Conservation (phyloP, 495 filamentous ascomycete genomes). For the Niebla homalea region DNA sequence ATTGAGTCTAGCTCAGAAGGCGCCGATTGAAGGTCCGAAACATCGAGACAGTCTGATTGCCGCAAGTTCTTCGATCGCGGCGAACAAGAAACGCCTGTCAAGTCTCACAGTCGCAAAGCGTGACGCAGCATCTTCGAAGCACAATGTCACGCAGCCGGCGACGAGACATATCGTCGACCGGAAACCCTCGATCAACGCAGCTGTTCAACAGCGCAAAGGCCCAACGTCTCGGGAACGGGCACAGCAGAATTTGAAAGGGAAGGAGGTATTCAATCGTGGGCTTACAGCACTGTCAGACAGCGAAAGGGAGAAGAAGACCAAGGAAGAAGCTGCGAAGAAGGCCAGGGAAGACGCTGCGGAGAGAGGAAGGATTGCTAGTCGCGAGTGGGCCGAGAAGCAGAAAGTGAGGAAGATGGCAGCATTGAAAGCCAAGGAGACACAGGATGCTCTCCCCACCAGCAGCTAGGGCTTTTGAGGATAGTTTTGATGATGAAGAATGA, state of each 20-base stretch:
- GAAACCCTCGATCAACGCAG: neutral
- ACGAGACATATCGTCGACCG: constrained; percentile 3
- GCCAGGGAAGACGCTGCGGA: constrained; percentile 54
- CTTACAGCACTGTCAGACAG: constrained; percentile 33
- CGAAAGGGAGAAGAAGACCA: constrained; percentile 38
- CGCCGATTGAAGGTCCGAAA: constrained; percentile 1
- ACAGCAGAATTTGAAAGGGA: constrained; percentile 35
- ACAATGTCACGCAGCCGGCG: neutral
- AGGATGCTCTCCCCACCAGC: no score
- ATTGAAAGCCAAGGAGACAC: neutral
- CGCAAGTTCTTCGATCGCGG: neutral
- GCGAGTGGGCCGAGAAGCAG: constrained; percentile 63
- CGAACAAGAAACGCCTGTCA: constrained; percentile 12
- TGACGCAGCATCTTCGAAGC: neutral
- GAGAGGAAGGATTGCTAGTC: constrained; percentile 43
- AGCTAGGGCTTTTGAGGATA: no score
- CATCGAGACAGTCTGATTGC: constrained; percentile 6
- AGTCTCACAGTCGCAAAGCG: constrained; percentile 10
- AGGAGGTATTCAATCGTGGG: constrained; percentile 48
- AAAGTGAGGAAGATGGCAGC: constrained; percentile 24
- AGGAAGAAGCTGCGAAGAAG: constrained; percentile 42
- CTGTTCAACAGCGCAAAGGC: constrained; percentile 1
- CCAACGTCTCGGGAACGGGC: constrained; percentile 6
- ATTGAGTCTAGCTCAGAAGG: constrained; percentile 25
- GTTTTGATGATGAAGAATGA: no score